Evolutionary conservation across 208 protist genomes (phyloP).

Genomic region (Leishmania braziliensis): DNA sequence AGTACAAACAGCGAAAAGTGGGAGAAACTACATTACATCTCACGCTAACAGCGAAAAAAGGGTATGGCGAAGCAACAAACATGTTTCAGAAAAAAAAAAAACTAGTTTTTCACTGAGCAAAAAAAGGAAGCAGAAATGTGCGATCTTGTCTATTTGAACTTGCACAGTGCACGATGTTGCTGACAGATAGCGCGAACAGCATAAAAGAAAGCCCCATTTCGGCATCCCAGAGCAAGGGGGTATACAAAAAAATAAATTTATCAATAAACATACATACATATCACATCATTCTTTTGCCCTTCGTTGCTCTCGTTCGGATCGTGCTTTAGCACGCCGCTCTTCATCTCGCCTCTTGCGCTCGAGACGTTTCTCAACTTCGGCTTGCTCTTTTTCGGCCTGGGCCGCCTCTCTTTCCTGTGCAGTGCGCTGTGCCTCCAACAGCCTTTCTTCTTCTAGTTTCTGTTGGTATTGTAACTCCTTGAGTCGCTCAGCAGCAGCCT

Average conservation of each 20-base stretch:
- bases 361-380: conserved; percentile 55
- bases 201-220: not conserved
- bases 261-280: not conserved
- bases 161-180: not conserved
- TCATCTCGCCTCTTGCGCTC: conserved; percentile 68
- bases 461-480: conserved; percentile 35
- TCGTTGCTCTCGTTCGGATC: conserved; percentile 31
- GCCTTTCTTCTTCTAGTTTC: conserved; percentile 35
- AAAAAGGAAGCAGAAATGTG: not conserved
- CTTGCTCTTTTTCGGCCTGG: conserved; percentile 37
- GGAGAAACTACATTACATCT: not conserved
- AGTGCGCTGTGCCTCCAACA: conserved; percentile 29
- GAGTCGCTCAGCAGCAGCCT: conserved; percentile 7
- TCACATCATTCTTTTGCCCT: conserved; percentile 13
- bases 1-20: not conserved
- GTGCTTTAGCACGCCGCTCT: conserved; percentile 36
- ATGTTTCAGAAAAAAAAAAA: too few relatives aligned
- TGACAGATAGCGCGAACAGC: not conserved
- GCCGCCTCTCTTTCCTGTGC: conserved; percentile 32
- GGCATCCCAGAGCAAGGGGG: not conserved
- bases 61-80: not conserved
- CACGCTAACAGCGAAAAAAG: not conserved
- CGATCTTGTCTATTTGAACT: too few relatives aligned
- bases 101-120: not conserved
- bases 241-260: not conserved